phyloP scores from a whole-genome alignment of 2,329 filamentous ascomycete species.

The Calonectria leucothoes region DNA sequence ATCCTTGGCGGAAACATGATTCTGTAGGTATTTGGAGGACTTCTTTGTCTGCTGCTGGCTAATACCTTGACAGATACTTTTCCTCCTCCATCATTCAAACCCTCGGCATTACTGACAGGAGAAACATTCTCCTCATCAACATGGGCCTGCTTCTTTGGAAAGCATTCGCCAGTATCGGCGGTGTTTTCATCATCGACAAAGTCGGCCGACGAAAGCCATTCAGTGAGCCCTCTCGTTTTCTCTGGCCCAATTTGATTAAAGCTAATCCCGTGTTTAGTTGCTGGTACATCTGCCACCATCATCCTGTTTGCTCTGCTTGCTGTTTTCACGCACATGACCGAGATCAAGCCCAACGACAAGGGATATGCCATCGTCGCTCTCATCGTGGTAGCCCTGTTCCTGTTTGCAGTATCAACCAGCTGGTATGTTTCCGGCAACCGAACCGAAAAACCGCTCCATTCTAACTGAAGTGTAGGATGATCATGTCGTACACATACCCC shows the following conservation, averaged over 20 bases:
- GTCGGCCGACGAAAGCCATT: slow-evolving; percentile 16
- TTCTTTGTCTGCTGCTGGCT: background rate
- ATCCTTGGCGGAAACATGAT: slow-evolving; percentile 22
- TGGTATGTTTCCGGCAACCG: background rate
- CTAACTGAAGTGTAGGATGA: slow-evolving; percentile 14
- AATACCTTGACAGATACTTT: slow-evolving; percentile 10
- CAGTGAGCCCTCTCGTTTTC: background rate
- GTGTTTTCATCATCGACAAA: slow-evolving; percentile 20
- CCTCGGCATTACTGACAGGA: background rate
- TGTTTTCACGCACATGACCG: slow-evolving; percentile 6
- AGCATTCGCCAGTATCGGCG: slow-evolving; percentile 7
- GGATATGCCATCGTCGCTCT: slow-evolving; percentile 17
- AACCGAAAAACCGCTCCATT: no score
- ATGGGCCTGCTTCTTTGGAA: slow-evolving; percentile 17
- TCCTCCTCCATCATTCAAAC: slow-evolving; percentile 10
- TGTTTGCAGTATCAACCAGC: slow-evolving; percentile 16
- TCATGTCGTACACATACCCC: slow-evolving; percentile 11
- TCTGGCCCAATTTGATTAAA: background rate
- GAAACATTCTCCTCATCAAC: slow-evolving; percentile 9
- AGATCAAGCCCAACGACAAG: background rate
- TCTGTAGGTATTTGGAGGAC: background rate
- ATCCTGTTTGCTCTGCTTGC: slow-evolving; percentile 1
- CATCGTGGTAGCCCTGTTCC: slow-evolving; percentile 16
- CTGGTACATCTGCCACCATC: background rate
- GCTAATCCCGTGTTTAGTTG: background rate